Evolutionary conservation across 495 filamentous ascomycete species (phyloP), one percentile per base, ranked within the genome.

Genomic region (Aspergillus ellipticus): DNA sequence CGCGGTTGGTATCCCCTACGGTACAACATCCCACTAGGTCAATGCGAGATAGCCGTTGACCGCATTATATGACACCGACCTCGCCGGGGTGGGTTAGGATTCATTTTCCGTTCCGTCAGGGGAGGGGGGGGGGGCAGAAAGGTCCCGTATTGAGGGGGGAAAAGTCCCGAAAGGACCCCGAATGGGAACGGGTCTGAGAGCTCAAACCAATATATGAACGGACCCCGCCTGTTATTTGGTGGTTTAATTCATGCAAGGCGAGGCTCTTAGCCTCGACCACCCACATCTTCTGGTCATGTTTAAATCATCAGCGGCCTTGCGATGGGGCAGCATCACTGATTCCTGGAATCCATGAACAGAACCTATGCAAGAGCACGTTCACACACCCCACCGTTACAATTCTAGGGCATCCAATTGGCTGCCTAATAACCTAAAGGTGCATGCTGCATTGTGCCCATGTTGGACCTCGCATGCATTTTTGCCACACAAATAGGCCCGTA

Each of bases 311-410:
- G 35, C 13, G 13, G 5, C 35, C 13, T 39, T 13, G 11, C 11
- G 35, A 39, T 39, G 35, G 35, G 35, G 13, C 35, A n/a, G 35
- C 35, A 39, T 48, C 24, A 48, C 7, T 13, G n/a, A 48, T 48
- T 48, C 45, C 45, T 16, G 45, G 45, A 48, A 48, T 17, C 16
- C 45, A 48, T 28, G 21, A 17, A 3, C 45, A 28, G 29, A 28
- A 48, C 15, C 22, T 48, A 48, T 48, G 45, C 45, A 28, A 8
- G 22, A 48, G 45, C 45, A 48, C 45, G 45, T 48, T 48, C 24
- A 6, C 15, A 20, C 1, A 26, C 24, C n/a, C 22, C 24, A 48
- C 45, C 0, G 28, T 2, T 48, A 28, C 7, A n/a, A 29, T 16
- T 16, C 15, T 22, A 21, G 4, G 6, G 22, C 16, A n/a, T 48